Evolutionary conservation across 768 basidiomycete species (phyloP).

Genomic region (Suillus subluteus): DNA sequence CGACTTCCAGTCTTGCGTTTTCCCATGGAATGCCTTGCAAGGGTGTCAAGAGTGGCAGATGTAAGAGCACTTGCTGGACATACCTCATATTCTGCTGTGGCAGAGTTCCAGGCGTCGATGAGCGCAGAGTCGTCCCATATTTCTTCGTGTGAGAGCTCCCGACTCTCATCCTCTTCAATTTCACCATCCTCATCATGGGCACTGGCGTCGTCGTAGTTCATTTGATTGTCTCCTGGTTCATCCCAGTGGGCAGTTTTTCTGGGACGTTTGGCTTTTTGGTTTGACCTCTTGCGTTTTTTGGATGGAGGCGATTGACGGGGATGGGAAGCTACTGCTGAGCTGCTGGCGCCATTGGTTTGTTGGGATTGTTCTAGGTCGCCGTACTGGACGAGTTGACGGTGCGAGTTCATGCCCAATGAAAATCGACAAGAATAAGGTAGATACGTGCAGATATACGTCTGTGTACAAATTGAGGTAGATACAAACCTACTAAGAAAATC

Average conservation of each 20-base stretch:
- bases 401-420: not conserved
- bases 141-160: constrained; percentile 70
- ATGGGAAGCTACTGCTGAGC: constrained; percentile 9
- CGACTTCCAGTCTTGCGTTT: constrained; percentile 69
- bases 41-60: constrained; percentile 4
- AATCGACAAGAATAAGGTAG: too few relatives aligned
- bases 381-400: constrained; percentile 32
- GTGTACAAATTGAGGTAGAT: too few relatives aligned
- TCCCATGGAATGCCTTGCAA: constrained; percentile 63
- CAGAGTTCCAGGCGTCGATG: constrained; percentile 84
- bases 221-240: constrained; percentile 35
- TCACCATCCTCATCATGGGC: constrained; percentile 34
- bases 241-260: constrained; percentile 47
- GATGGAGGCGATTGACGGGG: constrained; percentile 38
- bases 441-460: too few relatives aligned
- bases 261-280: constrained; percentile 25
- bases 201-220: constrained; percentile 32
- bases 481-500: too few relatives aligned
- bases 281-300: constrained; percentile 54
- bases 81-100: constrained; percentile 79
- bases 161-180: constrained; percentile 53
- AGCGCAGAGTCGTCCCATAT: constrained; percentile 89
- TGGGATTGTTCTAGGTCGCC: constrained; percentile 22
- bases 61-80: constrained; percentile 14
- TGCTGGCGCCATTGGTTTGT: constrained; percentile 4